phyloP scores from a whole-genome alignment of 2,329 filamentous ascomycete species.

The Alternaria postmessia region DNA sequence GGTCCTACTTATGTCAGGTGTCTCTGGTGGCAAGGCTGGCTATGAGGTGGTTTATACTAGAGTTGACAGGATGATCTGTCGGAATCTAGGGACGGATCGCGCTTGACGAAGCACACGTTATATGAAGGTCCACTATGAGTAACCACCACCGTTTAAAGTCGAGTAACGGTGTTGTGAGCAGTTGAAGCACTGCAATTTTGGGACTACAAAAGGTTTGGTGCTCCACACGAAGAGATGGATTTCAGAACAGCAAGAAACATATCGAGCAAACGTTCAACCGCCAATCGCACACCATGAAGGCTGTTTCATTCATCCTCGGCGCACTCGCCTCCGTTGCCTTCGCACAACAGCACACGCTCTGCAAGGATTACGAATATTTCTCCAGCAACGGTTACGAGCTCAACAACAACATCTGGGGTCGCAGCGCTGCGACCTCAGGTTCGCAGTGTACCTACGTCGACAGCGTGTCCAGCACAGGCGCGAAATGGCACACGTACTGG shows the following conservation, averaged over 20 bases:
- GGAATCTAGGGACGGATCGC: conserved; percentile 18
- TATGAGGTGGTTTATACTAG: neutral
- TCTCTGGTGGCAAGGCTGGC: neutral
- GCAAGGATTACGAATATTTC: conserved; percentile 30
- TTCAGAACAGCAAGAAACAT: neutral
- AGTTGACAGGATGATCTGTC: conserved; percentile 2
- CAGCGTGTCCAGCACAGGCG: conserved; percentile 22
- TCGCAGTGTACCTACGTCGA: conserved; percentile 33
- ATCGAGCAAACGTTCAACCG: neutral
- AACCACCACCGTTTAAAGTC: conserved; percentile 16
- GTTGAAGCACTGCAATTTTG: neutral
- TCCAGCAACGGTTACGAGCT: conserved; percentile 33
- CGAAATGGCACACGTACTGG: conserved; percentile 30
- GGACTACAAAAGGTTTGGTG: conserved; percentile 8
- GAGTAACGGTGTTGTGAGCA: neutral
- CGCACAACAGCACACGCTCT: conserved; percentile 22
- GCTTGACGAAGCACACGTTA: conserved; percentile 6
- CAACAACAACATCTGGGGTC: conserved; percentile 38
- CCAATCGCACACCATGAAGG: conserved; percentile 11
- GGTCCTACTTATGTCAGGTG: conserved; percentile 9
- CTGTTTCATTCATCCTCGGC: conserved; percentile 11
- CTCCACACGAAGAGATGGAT: neutral
- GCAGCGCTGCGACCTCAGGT: conserved; percentile 20
- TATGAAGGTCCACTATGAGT: conserved; percentile 10
- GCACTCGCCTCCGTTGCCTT: conserved; percentile 9